Percentiles rank a stretch among this genome's conserved stretches.
Conservation (phyloP, 140 eudicot species). For the Anethum foeniculum region DNA sequence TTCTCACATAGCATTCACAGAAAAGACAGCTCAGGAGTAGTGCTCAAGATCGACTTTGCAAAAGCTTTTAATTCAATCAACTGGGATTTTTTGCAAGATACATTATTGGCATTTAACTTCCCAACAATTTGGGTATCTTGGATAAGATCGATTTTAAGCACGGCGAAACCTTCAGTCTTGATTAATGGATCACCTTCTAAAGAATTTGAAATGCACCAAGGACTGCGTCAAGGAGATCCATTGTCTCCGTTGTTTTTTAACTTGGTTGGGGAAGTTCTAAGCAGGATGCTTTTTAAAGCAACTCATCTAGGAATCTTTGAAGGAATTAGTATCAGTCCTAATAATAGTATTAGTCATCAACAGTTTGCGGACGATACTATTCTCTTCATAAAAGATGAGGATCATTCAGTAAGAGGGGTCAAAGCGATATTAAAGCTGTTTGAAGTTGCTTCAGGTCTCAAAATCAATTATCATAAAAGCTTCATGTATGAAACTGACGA, state of each 20-base stretch:
- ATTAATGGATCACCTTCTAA: not conserved
- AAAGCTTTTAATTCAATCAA: not conserved
- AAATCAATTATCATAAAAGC: too few species aligned
- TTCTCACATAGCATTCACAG: too few species aligned
- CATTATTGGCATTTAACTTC: not conserved
- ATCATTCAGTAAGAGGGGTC: not conserved
- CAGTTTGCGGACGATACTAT: not conserved
- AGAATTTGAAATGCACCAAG: not conserved
- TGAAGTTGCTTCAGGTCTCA: not conserved
- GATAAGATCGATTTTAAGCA: not conserved
- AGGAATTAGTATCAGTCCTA: not conserved
- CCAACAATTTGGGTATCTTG: not conserved
- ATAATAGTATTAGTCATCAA: too few species aligned
- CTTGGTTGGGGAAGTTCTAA: not conserved
- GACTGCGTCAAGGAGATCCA: not conserved
- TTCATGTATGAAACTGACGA: too few species aligned
- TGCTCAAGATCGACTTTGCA: too few species aligned
- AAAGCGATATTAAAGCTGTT: too few species aligned
- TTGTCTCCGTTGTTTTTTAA: not conserved
- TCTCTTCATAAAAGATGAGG: not conserved
- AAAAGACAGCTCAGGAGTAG: not conserved
- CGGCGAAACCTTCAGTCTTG: not conserved
- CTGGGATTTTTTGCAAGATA: too few species aligned
- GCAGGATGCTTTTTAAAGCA: too few species aligned
- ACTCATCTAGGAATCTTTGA: not conserved